Evolutionary conservation across 2,329 filamentous ascomycete genomes (phyloP), one percentile per base, ranked within the genome.

Genomic region (Acrocalymma vagum): DNA sequence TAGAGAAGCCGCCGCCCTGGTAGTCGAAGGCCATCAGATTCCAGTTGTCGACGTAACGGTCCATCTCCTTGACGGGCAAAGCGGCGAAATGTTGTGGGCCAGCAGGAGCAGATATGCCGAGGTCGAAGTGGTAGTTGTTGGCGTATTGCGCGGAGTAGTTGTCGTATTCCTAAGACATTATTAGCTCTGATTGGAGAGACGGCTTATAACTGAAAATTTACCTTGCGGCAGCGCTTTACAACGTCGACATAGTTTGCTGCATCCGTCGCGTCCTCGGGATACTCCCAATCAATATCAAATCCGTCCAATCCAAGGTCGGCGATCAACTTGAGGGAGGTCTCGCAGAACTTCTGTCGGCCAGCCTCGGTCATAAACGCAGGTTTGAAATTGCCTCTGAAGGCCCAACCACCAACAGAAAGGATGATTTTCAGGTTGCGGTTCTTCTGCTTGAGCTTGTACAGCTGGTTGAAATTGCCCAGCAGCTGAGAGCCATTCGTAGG

Each of bases 391-490:
- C 78, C 65, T 5, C 86, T 88, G 65, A 85, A 90, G 0, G 82
- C 86, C 83, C 85, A 93, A 13, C 90, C 90, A 29, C 90, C 90
- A 45, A 94, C 89, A 40, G 86, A 91, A 4, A 96, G 81, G 8
- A 95, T 78, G 2, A 86, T 78, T 71, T 94, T 95, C 42, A 95
- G 72, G 36, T 87, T 82, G 18, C 88, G 83, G 66, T 94, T 82
- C 53, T 78, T 72, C 72, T 90, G 86, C 78, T 95, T 95, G 31
- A 88, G 78, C 5, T 88, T 71, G 67, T 80, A 90, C 1, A 94
- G 73, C 66, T 93, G 87, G 70, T 90, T 90, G 58, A 90, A 72
- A 65, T 84, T 88, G 29, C 90, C 90, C 55, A 89, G 90, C 41
- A 84, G 82, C 62, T 91, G 89, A 45, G 73, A 81, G 35, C 88